These are phyloP conservation scores for Trapa bicornis DNA, from an alignment of 345 rosid species.

Conservation along the genomic window DNA sequence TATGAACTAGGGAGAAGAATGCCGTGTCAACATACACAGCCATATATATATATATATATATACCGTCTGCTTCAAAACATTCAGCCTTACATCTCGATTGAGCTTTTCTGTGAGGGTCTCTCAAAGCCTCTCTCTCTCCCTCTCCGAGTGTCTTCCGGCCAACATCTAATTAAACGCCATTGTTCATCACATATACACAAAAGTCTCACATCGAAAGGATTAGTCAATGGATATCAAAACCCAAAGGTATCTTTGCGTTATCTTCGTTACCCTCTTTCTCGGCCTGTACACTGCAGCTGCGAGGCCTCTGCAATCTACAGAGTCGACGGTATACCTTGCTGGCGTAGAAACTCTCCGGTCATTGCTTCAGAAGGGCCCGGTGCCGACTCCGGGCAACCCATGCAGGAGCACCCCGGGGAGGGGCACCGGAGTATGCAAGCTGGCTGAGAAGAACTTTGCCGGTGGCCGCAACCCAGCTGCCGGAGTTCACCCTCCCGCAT, in stretches of 20 bases:
- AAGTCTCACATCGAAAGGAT: neutral
- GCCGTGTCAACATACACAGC: neutral
- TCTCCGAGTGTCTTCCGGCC: no score
- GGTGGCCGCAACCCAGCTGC: neutral
- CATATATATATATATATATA: no score
- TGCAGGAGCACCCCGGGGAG: slow-evolving; percentile 13
- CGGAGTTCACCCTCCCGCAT: neutral
- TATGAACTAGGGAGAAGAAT: neutral
- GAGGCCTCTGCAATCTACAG: neutral
- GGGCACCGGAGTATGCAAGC: slow-evolving; percentile 19
- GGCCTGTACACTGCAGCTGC: neutral
- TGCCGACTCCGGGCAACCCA: slow-evolving; percentile 7
- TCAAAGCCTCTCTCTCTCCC: no score
- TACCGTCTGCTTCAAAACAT: neutral
- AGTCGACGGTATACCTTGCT: no score
- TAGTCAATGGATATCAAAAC: neutral
- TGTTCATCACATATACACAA: neutral
- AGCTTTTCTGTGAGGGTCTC: no score
- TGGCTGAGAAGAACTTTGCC: slow-evolving; percentile 16
- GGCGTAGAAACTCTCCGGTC: slow-evolving; percentile 4
- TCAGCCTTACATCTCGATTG: no score
- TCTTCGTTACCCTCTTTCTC: neutral
- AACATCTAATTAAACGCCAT: no score
- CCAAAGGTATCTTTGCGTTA: neutral
- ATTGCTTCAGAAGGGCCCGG: slow-evolving; percentile 12